Evolutionary conservation across 176 grass and related monocot species (phyloP), one percentile per base, ranked within the genome.

Genomic region (Oryza meyeriana): DNA sequence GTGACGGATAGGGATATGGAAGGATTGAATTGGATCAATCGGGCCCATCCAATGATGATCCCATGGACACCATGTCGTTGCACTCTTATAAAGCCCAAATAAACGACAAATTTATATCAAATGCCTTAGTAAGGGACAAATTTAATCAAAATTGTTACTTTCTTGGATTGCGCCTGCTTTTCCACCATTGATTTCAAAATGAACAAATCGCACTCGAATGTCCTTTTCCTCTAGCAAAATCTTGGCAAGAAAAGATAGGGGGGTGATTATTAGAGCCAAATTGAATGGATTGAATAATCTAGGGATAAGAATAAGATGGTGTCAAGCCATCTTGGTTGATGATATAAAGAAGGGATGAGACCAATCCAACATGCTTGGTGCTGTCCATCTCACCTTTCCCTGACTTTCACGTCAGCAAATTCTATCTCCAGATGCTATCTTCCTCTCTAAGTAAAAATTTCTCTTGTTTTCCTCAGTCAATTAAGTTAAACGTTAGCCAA

Each of bases 341-440:
- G 55, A 59, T 59, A 59, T 59, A 59, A 59, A 59, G 55, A 59
- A 59, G 55, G 11, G 55, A 59, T n/a, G 50, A 59, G 55, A 9
- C 55, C 55, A 59, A 59, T 59, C 22, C 55, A 59, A 59, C 55
- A 59, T 59, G 55, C n/a, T 59, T 59, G 75, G 82, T 82, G 78
- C 22, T 77, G 39, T 85, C 85, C 72, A 28, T 64, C 75, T 85
- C 87, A 85, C 71, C 64, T 81, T 81, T 80, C 62, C 76, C 16
- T 24, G 12, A 8, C 50, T 88, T 73, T 79, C 68, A 30, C 38
- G 42, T 58, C 68, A 61, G 64, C 82, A 69, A 84, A 77, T 77
- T 84, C 73, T 77, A 29, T 75, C 76, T 80, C 8, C 32, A 52
- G 42, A 75, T 86, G 84, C 44, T 85, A 61, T 22, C 80, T 81